Conservation (phyloP, 169 alveolate species). For the Plasmodium berghei region DNA sequence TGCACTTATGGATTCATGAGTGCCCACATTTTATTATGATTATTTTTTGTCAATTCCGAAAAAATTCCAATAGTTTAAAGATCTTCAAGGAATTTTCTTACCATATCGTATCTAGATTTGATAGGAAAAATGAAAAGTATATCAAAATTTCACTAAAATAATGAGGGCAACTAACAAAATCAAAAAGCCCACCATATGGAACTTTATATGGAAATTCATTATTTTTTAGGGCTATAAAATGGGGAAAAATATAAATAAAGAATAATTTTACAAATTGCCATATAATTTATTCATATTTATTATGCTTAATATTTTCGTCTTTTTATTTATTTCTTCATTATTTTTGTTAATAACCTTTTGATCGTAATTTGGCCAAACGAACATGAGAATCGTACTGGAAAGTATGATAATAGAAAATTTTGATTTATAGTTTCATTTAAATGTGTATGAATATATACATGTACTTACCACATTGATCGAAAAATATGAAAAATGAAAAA, state of each 20-base stretch:
- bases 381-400: constrained; percentile 58
- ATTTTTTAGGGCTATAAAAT: constrained; percentile 16
- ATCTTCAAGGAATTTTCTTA: not conserved
- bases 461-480: no score
- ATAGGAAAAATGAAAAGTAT: constrained; percentile 80
- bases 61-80: no score
- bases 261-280: not conserved
- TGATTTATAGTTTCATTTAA: no score
- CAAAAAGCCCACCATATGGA: constrained; percentile 86
- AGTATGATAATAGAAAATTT: not conserved
- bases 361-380: constrained; percentile 67
- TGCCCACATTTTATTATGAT: no score
- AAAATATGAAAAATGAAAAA: not conserved
- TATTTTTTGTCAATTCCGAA: no score
- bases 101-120: constrained; percentile 55
- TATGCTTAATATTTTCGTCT: not conserved
- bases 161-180: constrained; percentile 88
- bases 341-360: constrained; percentile 34
- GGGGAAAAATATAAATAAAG: constrained; percentile 18
- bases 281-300: no score
- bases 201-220: constrained; percentile 79
- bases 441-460: no score
- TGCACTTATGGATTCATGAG: not conserved
- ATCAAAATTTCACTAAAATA: constrained; percentile 86
- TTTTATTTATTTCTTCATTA: constrained; percentile 16